These are phyloP conservation scores for Calamus simplicifolius DNA, from an alignment of 176 grass and related monocot genomes.

Conservation along the genomic window DNA sequence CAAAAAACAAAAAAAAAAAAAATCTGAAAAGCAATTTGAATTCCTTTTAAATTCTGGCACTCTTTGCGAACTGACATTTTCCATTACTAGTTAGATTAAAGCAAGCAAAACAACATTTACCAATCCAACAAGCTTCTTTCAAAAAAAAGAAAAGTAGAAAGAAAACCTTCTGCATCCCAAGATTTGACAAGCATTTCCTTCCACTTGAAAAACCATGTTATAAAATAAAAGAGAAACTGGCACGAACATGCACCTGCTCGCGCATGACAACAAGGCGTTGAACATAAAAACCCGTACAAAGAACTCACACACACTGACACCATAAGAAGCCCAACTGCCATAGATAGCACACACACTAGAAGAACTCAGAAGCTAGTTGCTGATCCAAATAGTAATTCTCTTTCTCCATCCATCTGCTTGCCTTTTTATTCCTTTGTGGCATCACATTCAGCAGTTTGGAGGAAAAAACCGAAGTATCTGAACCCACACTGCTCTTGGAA, in stretches of 20 bases:
- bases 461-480: not conserved
- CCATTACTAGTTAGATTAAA: no score
- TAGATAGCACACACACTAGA: conserved; percentile 6
- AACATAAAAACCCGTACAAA: conserved; percentile 24
- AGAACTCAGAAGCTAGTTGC: no score
- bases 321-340: conserved; percentile 6
- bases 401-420: not conserved
- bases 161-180: no score
- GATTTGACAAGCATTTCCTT: no score
- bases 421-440: not conserved
- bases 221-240: conserved; percentile 18
- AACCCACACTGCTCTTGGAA: conserved; percentile 25
- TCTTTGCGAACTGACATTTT: no score
- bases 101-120: no score
- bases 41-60: no score
- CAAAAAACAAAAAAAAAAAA: no score
- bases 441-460: not conserved
- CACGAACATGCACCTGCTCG: not conserved
- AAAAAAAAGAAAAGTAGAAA: no score
- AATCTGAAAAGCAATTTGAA: no score
- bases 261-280: conserved; percentile 45
- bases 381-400: no score
- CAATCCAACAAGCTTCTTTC: no score
- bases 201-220: conserved; percentile 38
- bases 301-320: conserved; percentile 15